Evolutionary conservation across 1,284 basidiomycete genomes (phyloP).

Genomic region (Coriolopsis trogii): DNA sequence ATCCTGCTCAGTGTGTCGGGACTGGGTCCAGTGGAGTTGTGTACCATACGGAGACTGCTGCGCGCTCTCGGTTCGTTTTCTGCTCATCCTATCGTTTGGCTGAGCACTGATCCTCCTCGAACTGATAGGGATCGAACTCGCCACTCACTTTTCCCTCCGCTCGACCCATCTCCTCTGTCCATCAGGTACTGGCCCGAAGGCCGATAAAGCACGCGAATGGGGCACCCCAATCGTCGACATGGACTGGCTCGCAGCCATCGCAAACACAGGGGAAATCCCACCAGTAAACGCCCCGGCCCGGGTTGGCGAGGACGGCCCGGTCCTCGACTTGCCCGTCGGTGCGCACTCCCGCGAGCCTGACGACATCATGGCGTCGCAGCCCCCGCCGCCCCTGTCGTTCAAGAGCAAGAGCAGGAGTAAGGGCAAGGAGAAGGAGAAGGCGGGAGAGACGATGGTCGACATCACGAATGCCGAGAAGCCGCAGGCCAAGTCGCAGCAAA

Average conservation of each 20-base stretch:
- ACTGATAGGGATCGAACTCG: constrained; percentile 53
- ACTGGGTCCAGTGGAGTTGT: constrained; percentile 63
- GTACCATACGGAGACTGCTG: constrained; percentile 61
- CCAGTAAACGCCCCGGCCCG: constrained; percentile 11
- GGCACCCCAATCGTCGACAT: constrained; percentile 61
- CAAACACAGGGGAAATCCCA: constrained; percentile 47
- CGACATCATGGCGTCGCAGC: constrained; percentile 16
- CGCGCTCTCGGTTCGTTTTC: constrained; percentile 60
- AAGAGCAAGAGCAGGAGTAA: no score
- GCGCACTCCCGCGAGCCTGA: constrained; percentile 4
- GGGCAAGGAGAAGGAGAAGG: constrained; percentile 33
- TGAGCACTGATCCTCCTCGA: constrained; percentile 7
- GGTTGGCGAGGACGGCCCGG: not conserved
- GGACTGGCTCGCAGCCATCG: constrained; percentile 63
- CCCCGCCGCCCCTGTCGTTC: no score
- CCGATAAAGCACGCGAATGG: constrained; percentile 76
- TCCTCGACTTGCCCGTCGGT: constrained; percentile 12
- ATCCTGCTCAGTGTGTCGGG: constrained; percentile 71
- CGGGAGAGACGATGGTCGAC: constrained; percentile 34
- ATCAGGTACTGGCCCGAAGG: constrained; percentile 65
- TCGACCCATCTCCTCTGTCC: constrained; percentile 79
- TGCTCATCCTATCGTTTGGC: constrained; percentile 4
- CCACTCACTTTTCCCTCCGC: constrained; percentile 58
- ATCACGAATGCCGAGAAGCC: constrained; percentile 34
- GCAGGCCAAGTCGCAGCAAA: not conserved